Percentiles rank a stretch among this genome's conserved stretches.
These are phyloP conservation scores for Naganishia onofrii DNA, from an alignment of 768 basidiomycete species.

Conservation along the genomic window DNA sequence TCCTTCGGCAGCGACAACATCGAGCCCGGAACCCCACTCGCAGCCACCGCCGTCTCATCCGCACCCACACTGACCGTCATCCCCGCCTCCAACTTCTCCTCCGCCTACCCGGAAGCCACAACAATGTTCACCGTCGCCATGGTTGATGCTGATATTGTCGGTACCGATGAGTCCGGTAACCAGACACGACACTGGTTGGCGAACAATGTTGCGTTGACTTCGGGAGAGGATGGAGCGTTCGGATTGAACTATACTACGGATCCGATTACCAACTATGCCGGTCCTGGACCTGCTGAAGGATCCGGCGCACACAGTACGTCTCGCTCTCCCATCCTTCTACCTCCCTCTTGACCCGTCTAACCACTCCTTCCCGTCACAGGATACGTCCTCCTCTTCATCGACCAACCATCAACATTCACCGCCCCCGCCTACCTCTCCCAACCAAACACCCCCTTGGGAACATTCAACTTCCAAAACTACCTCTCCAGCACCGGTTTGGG, in stretches of 20 bases:
- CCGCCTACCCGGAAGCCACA: slow-evolving; percentile 32
- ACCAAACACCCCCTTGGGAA: slow-evolving; percentile 59
- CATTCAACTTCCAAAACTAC: slow-evolving; percentile 63
- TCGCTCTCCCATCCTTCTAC: background rate
- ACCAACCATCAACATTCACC: slow-evolving; percentile 64
- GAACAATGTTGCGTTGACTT: slow-evolving; percentile 58
- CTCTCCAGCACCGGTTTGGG: slow-evolving; percentile 61
- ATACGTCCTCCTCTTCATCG: slow-evolving; percentile 67
- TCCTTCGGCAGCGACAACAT: slow-evolving; percentile 54
- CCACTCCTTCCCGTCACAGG: slow-evolving; percentile 43
- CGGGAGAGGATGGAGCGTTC: background rate
- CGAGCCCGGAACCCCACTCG: slow-evolving; percentile 1
- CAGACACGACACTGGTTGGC: slow-evolving; percentile 75
- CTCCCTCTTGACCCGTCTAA: background rate
- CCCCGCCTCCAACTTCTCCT: slow-evolving; percentile 58
- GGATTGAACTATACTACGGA: slow-evolving; percentile 39
- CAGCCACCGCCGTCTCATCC: slow-evolving; percentile 13
- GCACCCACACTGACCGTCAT: slow-evolving; percentile 61
- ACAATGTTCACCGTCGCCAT: slow-evolving; percentile 65
- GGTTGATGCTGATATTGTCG: slow-evolving; percentile 71
- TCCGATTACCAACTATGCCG: slow-evolving; percentile 62
- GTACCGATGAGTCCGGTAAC: slow-evolving; percentile 56
- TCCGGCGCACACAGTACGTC: slow-evolving; percentile 64
- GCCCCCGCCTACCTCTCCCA: slow-evolving; percentile 62
- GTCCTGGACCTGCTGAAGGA: slow-evolving; percentile 67